These are phyloP conservation scores for Aspergillus viridinutans DNA, from an alignment of 2,329 filamentous ascomycete species.

Conservation along the genomic window DNA sequence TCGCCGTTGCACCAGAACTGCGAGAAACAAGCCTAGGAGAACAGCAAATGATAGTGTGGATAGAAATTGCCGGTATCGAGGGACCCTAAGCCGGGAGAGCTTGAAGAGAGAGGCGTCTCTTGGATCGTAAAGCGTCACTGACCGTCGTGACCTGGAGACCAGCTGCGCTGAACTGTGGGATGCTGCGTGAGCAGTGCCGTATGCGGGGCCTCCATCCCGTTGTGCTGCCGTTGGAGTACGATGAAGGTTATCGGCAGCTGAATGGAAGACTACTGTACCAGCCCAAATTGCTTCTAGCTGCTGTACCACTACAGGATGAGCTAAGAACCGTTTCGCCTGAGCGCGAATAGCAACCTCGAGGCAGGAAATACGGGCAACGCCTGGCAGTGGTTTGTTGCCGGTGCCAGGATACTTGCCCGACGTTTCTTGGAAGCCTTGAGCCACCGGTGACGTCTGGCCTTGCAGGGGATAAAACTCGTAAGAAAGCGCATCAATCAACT, in stretches of 20 bases:
- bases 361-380: conserved; percentile 75
- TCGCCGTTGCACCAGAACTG: conserved; percentile 72
- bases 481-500: conserved; percentile 88
- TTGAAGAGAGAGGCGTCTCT: conserved; percentile 88
- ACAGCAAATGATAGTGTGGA: conserved; percentile 84
- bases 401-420: conserved; percentile 31
- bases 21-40: conserved; percentile 77
- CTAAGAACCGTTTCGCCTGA: conserved; percentile 86
- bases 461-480: conserved; percentile 95
- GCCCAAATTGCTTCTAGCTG: conserved; percentile 98
- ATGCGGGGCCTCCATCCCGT: conserved; percentile 17
- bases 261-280: conserved; percentile 91
- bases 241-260: conserved; percentile 78
- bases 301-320: conserved; percentile 86
- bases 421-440: conserved; percentile 31
- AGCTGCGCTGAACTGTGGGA: conserved; percentile 10
- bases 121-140: conserved; percentile 85
- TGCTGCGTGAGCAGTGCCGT: conserved; percentile 20
- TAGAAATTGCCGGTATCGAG: conserved; percentile 84
- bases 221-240: conserved; percentile 48
- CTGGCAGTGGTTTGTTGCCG: conserved; percentile 47
- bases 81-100: conserved; percentile 82
- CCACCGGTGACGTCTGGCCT: conserved; percentile 58
- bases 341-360: conserved; percentile 90
- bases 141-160: conserved; percentile 50